phyloP scores from a whole-genome alignment of 2,329 filamentous ascomycete genomes.

The Phialocephala subalpina region DNA sequence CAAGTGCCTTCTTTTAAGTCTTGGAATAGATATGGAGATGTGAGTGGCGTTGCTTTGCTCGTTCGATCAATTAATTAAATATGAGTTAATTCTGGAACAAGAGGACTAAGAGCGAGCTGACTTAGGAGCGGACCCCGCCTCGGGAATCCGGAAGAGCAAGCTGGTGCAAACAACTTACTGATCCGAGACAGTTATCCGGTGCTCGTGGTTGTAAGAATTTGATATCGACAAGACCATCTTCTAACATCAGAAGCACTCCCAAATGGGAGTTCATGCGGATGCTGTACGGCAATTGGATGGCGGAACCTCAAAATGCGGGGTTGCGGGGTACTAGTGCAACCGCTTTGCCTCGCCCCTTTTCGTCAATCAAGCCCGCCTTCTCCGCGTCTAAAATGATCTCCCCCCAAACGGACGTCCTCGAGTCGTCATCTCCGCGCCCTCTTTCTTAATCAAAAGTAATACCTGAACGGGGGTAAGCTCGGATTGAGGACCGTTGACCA shows the following conservation, averaged over 20 bases:
- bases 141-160: not conserved
- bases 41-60: not conserved
- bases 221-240: not conserved
- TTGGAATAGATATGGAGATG: not conserved
- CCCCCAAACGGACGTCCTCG: not conserved
- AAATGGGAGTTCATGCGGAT: not conserved
- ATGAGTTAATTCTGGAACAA: not conserved
- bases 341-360: not conserved
- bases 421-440: conserved; percentile 5
- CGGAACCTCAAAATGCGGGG: not conserved
- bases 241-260: not conserved
- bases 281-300: not conserved
- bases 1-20: not conserved
- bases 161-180: too few species aligned
- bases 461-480: not conserved
- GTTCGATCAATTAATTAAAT: not conserved
- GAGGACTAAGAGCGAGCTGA: not conserved
- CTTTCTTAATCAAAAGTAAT: not conserved
- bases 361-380: not conserved
- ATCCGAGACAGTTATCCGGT: too few species aligned
- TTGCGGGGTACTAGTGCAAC: not conserved
- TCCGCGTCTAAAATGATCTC: not conserved
- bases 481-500: not conserved
- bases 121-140: not conserved
- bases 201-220: not conserved